Percentiles rank a stretch among this genome's conserved stretches.
Conservation (phyloP, 805 yeast genomes). For the Priceomyces castillae region DNA sequence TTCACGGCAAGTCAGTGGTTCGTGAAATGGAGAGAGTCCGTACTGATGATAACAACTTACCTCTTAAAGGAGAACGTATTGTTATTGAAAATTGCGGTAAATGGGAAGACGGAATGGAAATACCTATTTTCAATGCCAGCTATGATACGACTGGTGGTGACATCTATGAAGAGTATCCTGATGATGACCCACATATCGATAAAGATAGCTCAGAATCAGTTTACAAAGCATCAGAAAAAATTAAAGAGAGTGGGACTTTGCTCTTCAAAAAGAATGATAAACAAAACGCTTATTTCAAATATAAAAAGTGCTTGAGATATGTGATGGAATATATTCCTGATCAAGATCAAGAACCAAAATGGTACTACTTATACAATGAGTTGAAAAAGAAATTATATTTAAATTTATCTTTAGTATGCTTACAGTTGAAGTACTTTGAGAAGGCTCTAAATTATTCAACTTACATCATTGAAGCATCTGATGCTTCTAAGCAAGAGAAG, state of each 20-base stretch:
- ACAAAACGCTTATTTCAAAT: conserved; percentile 58
- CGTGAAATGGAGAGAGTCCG: conserved; percentile 57
- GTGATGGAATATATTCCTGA: conserved; percentile 74
- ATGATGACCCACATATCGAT: conserved; percentile 60
- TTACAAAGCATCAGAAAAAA: conserved; percentile 47
- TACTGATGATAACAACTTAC: conserved; percentile 42
- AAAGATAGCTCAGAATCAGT: conserved; percentile 56
- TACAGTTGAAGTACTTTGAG: conserved; percentile 49
- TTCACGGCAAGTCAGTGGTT: conserved; percentile 65
- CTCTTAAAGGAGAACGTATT: conserved; percentile 39
- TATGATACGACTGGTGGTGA: conserved; percentile 65
- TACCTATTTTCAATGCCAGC: conserved; percentile 65
- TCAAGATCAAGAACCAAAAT: conserved; percentile 55
- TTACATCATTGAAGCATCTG: conserved; percentile 52
- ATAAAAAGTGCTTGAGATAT: conserved; percentile 63
- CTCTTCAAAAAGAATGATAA: conserved; percentile 53
- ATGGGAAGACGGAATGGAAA: conserved; percentile 51
- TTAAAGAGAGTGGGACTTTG: conserved; percentile 66
- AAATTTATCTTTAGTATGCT: conserved; percentile 56
- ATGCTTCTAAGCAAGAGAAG: conserved; percentile 34
- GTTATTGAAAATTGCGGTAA: conserved; percentile 57
- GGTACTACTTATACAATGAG: conserved; percentile 47
- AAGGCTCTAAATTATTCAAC: conserved; percentile 53
- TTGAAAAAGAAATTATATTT: conserved; percentile 53
- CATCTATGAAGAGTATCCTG: conserved; percentile 72